Evolutionary conservation across 2,329 filamentous ascomycete genomes (phyloP).

Genomic region (Talaromyces sp.): DNA sequence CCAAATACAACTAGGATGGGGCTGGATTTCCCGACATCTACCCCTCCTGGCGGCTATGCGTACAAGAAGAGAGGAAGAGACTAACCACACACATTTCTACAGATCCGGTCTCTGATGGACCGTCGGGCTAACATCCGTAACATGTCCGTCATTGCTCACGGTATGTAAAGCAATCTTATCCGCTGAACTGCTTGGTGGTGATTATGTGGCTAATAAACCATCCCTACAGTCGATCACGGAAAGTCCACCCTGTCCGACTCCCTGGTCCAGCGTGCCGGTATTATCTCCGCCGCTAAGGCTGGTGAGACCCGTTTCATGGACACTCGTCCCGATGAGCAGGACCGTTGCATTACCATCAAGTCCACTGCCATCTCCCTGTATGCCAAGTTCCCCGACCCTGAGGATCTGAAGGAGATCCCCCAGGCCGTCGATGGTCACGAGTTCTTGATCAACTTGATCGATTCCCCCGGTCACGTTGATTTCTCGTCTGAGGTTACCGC

Average conservation of each 20-base stretch:
- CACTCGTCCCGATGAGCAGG: conserved; percentile 96
- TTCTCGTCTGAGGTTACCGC: conserved; percentile 99
- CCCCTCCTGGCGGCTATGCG: not conserved
- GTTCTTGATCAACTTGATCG: conserved; percentile 99
- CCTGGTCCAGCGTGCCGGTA: conserved; percentile 98
- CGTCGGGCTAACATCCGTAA: conserved; percentile 71
- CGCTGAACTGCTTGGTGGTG: too few relatives aligned
- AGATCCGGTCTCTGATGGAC: conserved; percentile 55
- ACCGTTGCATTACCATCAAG: conserved; percentile 99
- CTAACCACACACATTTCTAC: conserved; percentile 24
- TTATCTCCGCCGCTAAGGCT: conserved; percentile 97
- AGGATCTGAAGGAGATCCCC: conserved; percentile 93
- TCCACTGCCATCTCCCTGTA: conserved; percentile 99
- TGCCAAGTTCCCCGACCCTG: conserved; percentile 75
- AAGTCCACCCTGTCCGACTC: conserved; percentile 99
- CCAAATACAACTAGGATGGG: not conserved
- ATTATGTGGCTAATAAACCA: conserved; percentile 12
- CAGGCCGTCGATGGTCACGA: conserved; percentile 86
- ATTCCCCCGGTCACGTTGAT: conserved; percentile 99
- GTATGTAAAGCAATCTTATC: conserved; percentile 44
- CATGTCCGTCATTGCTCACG: conserved; percentile 99
- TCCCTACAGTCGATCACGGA: conserved; percentile 83
- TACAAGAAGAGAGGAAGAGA: too few relatives aligned
- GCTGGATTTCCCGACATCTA: not conserved
- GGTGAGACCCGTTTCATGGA: conserved; percentile 96